Percentiles rank a stretch among this genome's conserved stretches.
phyloP scores from a whole-genome alignment of 768 basidiomycete genomes.

The Pleurotus pulmonarius region DNA sequence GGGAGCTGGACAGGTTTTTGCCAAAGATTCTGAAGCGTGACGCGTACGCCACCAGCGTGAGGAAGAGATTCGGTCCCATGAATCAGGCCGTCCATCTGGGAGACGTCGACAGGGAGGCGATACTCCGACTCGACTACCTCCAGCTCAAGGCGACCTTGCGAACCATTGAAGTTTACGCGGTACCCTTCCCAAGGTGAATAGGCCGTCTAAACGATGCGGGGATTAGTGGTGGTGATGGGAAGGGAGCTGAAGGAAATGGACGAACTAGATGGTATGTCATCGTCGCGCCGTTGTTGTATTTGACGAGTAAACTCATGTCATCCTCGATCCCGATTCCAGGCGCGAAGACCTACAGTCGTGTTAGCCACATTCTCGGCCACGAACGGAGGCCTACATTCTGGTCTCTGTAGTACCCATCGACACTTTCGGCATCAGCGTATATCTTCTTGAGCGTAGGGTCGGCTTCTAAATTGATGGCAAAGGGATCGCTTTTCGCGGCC shows the following conservation, averaged over 20 bases:
- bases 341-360: slow-evolving; percentile 30
- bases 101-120: slow-evolving; percentile 24
- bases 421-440: slow-evolving; percentile 42
- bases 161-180: slow-evolving; percentile 50
- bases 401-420: slow-evolving; percentile 48
- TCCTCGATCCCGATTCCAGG: slow-evolving; percentile 46
- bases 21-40: slow-evolving; percentile 44
- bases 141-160: slow-evolving; percentile 46
- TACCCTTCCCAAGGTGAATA: slow-evolving; percentile 47
- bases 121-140: slow-evolving; percentile 44
- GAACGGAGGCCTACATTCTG: slow-evolving; percentile 32
- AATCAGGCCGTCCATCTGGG: slow-evolving; percentile 27
- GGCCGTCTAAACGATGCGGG: slow-evolving; percentile 23
- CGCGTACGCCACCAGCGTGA: slow-evolving; percentile 36
- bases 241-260: neutral
- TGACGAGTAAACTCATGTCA: slow-evolving; percentile 46
- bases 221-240: neutral
- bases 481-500: slow-evolving; percentile 42
- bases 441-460: slow-evolving; percentile 39
- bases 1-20: slow-evolving; percentile 36
- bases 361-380: neutral
- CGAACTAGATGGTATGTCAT: slow-evolving; percentile 49
- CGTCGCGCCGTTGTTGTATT: slow-evolving; percentile 42
- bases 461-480: slow-evolving; percentile 43
- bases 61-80: slow-evolving; percentile 35